Evolutionary conservation across 306 rosid genomes (phyloP), one percentile per base, ranked within the genome.

Genomic region (Dalbergia cochinchinensis): DNA sequence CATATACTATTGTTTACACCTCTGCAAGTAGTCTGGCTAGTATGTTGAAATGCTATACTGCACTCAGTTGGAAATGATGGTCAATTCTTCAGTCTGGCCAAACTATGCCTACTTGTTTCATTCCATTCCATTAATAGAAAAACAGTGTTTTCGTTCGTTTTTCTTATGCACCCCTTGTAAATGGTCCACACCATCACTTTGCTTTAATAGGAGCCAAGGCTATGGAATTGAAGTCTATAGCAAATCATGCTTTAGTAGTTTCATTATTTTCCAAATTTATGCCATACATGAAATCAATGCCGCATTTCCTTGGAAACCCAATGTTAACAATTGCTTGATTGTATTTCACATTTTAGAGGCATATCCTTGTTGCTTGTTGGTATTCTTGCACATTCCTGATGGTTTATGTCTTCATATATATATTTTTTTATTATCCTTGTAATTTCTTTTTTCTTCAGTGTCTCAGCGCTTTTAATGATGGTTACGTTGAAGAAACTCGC

Each of bases 381-480:
- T 42, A 47, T 47, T 47, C 53, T n/a, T 47, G 50, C n/a, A 44
- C 26, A 55, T 67, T 44, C 18, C 65, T 37, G 71, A 22, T 68
- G 9, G 47, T 42, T 42, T 8, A 42, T 42, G 11, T 37, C 7
- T 37, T 37, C 41, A 4, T 37, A 5, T 37, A 4, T 37, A n/a
- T n/a, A n/a, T n/a, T n/a, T 5, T 37, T 37, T 8, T 69, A 64
- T 26, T 77, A 58, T 41, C 15, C 62, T 55, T 61, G 4, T 39
- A 45, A 37, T 74, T 83, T 75, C 60, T 82, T 83, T 76, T 65
- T 6, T 77, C 54, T 85, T 55, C 89, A 96, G 99, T 82, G 99
- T 96, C 60, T 96, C 99, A 33, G 94, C 99, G 33, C 98, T 96
- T 78, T 85, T 93, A 86, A 96, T 96, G 99, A 96, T 96, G 99